phyloP scores from a whole-genome alignment of 164 flowering plant genomes.

The Hamamelis virginiana region DNA sequence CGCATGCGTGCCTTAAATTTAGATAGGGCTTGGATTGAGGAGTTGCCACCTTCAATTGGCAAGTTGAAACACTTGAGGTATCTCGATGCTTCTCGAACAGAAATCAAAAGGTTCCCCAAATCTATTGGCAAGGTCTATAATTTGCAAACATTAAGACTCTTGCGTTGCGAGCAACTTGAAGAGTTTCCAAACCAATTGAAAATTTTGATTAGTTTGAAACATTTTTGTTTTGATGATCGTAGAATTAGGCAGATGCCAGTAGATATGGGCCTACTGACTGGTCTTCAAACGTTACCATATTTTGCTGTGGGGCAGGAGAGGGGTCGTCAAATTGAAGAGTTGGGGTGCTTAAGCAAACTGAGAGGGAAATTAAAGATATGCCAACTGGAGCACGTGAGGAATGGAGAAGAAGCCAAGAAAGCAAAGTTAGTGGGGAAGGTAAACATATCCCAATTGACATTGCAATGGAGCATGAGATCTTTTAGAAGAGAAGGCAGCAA shows the following conservation, averaged over 20 bases:
- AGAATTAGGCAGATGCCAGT: not conserved
- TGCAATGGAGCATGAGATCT: not conserved
- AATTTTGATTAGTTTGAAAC: constrained; percentile 15
- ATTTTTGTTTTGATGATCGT: not conserved
- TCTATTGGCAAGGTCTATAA: constrained; percentile 9
- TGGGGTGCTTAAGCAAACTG: constrained; percentile 1
- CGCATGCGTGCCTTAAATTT: no score
- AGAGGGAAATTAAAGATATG: not conserved
- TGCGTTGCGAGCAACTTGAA: not conserved
- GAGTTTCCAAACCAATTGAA: not conserved
- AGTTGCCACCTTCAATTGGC: constrained; percentile 7
- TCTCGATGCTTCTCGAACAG: no score
- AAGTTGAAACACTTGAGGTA: constrained; percentile 12
- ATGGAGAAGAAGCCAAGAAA: constrained; percentile 2
- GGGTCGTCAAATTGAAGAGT: not conserved
- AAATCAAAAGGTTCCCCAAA: not conserved
- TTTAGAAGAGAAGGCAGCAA: no score
- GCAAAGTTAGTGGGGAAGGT: not conserved
- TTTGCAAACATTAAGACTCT: constrained; percentile 14
- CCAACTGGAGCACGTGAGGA: constrained; percentile 1
- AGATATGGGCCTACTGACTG: not conserved
- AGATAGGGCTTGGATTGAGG: no score
- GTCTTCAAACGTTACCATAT: constrained; percentile 10
- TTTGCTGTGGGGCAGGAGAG: not conserved
- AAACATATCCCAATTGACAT: not conserved